Conservation (phyloP, 2,329 filamentous ascomycete genomes). For the Aspergillus awamori region DNA sequence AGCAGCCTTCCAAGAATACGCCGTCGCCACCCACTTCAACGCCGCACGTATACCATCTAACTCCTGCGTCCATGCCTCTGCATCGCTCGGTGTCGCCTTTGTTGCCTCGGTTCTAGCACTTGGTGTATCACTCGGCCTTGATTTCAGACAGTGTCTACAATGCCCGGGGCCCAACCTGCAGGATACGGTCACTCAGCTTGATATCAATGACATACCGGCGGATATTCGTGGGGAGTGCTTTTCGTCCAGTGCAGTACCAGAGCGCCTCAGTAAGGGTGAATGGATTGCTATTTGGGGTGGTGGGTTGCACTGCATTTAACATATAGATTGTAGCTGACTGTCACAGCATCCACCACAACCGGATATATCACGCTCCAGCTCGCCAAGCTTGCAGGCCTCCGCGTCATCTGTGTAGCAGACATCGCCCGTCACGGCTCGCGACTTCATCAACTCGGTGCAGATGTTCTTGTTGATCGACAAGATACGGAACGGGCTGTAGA, state of each 20-base stretch:
- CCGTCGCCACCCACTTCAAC: conserved; percentile 67
- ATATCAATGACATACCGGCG: conserved; percentile 54
- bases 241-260: conserved; percentile 53
- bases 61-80: conserved; percentile 58
- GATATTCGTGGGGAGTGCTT: conserved; percentile 68
- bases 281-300: conserved; percentile 77
- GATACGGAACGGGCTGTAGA: conserved; percentile 66
- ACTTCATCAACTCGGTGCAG: conserved; percentile 58
- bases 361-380: conserved; percentile 69
- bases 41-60: conserved; percentile 62
- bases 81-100: conserved; percentile 70
- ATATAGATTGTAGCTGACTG: conserved; percentile 12
- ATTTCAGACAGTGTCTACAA: conserved; percentile 53
- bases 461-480: conserved; percentile 70
- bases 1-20: conserved; percentile 71
- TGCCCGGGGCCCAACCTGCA: conserved; percentile 63
- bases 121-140: conserved; percentile 70
- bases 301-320: conserved; percentile 28
- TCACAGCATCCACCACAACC: conserved; percentile 65
- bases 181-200: conserved; percentile 52
- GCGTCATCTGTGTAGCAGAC: conserved; percentile 68
- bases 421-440: conserved; percentile 66
- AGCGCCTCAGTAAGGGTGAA: conserved; percentile 63
- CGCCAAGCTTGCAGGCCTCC: conserved; percentile 66
- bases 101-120: conserved; percentile 69